phyloP scores from a whole-genome alignment of 192 early-diverging fungal species.

The Linnemannia elongata region DNA sequence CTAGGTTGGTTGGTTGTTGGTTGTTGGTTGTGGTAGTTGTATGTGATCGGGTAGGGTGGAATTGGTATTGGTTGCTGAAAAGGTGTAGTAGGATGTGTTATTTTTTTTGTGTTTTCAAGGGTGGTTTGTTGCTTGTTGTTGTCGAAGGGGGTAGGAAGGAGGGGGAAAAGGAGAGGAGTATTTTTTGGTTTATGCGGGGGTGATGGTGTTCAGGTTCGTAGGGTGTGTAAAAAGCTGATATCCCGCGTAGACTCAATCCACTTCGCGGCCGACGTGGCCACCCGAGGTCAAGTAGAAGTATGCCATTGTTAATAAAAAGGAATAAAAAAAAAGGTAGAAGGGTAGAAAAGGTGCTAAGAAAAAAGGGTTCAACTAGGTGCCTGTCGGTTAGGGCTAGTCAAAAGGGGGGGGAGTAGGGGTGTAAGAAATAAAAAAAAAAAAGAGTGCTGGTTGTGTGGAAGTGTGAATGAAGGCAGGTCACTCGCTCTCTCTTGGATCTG shows the following conservation, averaged over 20 bases:
- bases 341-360: background rate
- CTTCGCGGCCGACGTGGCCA: constrained; percentile 58
- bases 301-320: constrained; percentile 43
- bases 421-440: constrained; percentile 15
- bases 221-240: constrained; percentile 8
- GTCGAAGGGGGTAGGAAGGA: background rate
- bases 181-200: background rate
- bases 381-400: constrained; percentile 56
- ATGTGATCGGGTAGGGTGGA: background rate
- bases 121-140: constrained; percentile 7
- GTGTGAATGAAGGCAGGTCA: background rate
- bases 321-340: constrained; percentile 10
- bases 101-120: constrained; percentile 11
- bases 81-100: background rate
- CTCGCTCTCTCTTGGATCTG: constrained; percentile 9
- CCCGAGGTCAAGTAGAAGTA: constrained; percentile 57
- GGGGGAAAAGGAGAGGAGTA: background rate
- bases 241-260: constrained; percentile 47
- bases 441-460: background rate
- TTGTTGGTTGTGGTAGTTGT: background rate
- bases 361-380: constrained; percentile 45
- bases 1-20: background rate
- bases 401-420: background rate
- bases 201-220: constrained; percentile 22
- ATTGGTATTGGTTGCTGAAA: too few species aligned